These are phyloP conservation scores for Diutina sp. DNA, from an alignment of 1,139 yeast genomes.

Conservation along the genomic window DNA sequence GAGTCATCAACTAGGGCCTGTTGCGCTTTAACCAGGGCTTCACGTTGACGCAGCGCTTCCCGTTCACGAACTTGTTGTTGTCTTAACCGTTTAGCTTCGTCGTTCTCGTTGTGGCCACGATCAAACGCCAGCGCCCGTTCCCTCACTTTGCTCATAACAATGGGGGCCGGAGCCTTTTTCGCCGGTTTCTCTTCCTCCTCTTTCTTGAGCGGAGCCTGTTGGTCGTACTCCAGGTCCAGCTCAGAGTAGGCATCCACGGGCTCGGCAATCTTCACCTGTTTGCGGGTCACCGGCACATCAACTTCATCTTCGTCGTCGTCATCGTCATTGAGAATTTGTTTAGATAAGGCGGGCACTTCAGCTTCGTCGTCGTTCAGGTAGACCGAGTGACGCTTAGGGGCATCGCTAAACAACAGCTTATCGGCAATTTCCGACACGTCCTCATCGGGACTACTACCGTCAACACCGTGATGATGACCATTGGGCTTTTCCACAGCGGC, in stretches of 20 bases:
- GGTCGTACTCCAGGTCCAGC: constrained; percentile 2
- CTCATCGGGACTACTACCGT: background rate
- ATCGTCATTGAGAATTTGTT: background rate
- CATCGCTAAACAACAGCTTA: constrained; percentile 1
- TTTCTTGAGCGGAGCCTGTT: background rate
- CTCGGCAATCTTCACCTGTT: background rate
- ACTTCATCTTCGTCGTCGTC: background rate
- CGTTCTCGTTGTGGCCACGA: background rate
- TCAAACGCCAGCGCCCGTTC: background rate
- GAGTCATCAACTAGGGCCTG: background rate
- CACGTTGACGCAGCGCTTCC: background rate
- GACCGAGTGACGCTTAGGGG: background rate
- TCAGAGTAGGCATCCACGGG: background rate
- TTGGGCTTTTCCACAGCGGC: background rate
- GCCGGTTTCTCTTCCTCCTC: background rate
- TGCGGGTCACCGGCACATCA: background rate
- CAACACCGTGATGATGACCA: background rate
- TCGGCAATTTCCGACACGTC: background rate
- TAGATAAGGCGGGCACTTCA: background rate
- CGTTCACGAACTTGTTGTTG: background rate
- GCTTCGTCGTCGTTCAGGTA: background rate
- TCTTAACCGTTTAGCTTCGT: background rate
- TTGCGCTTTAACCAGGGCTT: background rate
- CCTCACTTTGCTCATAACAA: background rate
- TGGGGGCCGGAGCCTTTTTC: background rate